These are phyloP conservation scores for Ascodesmis nigricans DNA, from an alignment of 495 filamentous ascomycete species.

Conservation along the genomic window DNA sequence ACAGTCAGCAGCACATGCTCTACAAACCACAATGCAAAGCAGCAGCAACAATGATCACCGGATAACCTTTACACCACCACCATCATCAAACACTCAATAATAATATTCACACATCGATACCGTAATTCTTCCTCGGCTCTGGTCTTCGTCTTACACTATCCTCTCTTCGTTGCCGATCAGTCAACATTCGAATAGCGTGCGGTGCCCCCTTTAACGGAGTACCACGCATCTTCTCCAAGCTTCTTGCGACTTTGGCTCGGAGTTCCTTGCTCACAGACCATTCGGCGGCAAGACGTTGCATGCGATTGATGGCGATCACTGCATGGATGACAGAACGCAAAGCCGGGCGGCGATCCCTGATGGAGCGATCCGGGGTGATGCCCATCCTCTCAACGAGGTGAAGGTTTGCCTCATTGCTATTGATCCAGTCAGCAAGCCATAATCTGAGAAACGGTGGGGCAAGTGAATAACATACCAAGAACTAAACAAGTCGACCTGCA, in stretches of 20 bases:
- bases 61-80: slow-evolving; percentile 8
- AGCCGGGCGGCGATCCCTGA: slow-evolving; percentile 24
- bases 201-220: no score
- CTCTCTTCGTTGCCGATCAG: slow-evolving; percentile 4
- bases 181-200: background rate
- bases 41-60: no score
- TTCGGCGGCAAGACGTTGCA: slow-evolving; percentile 15
- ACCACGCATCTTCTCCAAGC: slow-evolving; percentile 13
- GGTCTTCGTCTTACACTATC: no score
- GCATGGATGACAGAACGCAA: slow-evolving; percentile 19
- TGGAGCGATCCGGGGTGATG: slow-evolving; percentile 29
- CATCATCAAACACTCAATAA: slow-evolving; percentile 9
- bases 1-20: no score
- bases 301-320: slow-evolving; percentile 18
- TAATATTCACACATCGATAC: background rate
- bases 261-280: slow-evolving; percentile 18
- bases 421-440: background rate
- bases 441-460: slow-evolving; percentile 2
- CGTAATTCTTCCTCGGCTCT: no score
- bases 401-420: slow-evolving; percentile 79
- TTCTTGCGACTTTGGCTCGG: slow-evolving; percentile 14
- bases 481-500: slow-evolving; percentile 60
- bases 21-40: no score
- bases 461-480: slow-evolving; percentile 50
- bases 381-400: slow-evolving; percentile 63